These are phyloP conservation scores for Lodderomyces margitis DNA, from an alignment of 1,139 yeast genomes.

Conservation along the genomic window DNA sequence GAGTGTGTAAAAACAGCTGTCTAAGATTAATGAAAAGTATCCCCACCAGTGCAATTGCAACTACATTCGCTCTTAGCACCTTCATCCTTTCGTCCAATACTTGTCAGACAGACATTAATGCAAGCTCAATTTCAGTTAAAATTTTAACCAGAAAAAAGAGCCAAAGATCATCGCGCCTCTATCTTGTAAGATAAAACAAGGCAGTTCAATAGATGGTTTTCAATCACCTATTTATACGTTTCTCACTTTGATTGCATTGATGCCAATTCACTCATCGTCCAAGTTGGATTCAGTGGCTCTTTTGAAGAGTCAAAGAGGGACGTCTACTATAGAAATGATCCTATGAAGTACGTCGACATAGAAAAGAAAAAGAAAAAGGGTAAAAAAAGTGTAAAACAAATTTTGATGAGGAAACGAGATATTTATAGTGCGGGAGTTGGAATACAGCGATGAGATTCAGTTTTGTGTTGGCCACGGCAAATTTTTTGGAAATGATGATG, in stretches of 20 bases:
- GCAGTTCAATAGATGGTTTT: background rate
- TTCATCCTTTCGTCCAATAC: constrained; percentile 31
- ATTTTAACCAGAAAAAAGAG: constrained; percentile 46
- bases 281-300: constrained; percentile 99
- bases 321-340: constrained; percentile 99
- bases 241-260: constrained; percentile 85
- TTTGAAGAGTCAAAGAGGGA: constrained; percentile 99
- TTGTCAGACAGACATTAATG: constrained; percentile 80
- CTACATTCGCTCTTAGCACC: too few species aligned
- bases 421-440: constrained; percentile 1
- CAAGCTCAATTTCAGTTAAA: background rate
- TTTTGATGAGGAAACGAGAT: background rate
- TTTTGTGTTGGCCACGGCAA: too few species aligned
- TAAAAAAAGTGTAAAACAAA: constrained; percentile 6
- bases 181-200: background rate
- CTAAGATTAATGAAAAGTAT: too few species aligned
- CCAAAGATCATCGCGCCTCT: constrained; percentile 99
- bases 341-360: constrained; percentile 65
- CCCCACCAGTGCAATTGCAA: too few species aligned
- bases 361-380: constrained; percentile 29
- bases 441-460: too few species aligned
- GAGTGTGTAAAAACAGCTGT: too few species aligned
- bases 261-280: constrained; percentile 94
- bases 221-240: constrained; percentile 10
- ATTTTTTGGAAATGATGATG: background rate